Conservation (phyloP, 768 basidiomycete species). For the Solioccasus polychromus region DNA sequence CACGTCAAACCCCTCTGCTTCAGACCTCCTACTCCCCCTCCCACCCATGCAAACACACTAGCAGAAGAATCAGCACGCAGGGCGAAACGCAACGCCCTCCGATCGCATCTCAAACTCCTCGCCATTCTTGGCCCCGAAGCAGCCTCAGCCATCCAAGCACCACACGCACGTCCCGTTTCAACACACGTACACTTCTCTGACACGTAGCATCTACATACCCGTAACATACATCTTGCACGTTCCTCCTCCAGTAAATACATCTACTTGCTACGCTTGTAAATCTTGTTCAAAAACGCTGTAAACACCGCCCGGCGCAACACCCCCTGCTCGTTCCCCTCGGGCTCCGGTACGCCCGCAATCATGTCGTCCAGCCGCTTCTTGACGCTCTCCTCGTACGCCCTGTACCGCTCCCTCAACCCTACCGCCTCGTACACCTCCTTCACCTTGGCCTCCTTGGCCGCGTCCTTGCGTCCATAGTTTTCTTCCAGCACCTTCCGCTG, state of each 20-base stretch:
- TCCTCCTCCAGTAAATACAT: too few relatives aligned
- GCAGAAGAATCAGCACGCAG: slow-evolving; percentile 9
- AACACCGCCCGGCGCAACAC: slow-evolving; percentile 70
- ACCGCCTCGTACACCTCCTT: slow-evolving; percentile 73
- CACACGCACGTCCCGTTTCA: too few relatives aligned
- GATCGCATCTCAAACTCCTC: slow-evolving; percentile 11
- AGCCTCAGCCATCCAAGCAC: not conserved
- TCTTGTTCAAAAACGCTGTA: slow-evolving; percentile 83
- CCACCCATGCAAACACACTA: too few relatives aligned
- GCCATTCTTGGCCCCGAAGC: slow-evolving; percentile 5
- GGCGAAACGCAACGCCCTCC: slow-evolving; percentile 6
- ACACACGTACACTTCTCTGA: too few relatives aligned
- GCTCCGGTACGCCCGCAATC: slow-evolving; percentile 75
- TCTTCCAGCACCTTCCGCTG: slow-evolving; percentile 61
- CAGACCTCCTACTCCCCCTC: not conserved
- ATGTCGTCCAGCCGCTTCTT: slow-evolving; percentile 63
- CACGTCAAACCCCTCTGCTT: slow-evolving; percentile 1
- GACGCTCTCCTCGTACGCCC: slow-evolving; percentile 72
- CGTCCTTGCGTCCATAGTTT: slow-evolving; percentile 61
- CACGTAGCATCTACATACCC: too few relatives aligned
- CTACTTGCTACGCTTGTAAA: slow-evolving; percentile 63
- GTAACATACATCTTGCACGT: too few relatives aligned
- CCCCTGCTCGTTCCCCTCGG: slow-evolving; percentile 36
- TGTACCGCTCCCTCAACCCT: slow-evolving; percentile 63
- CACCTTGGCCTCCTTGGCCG: slow-evolving; percentile 49